A percentile compares a stretch with the other conserved stretches of the same genome.
Evolutionary conservation across 2,329 filamentous ascomycete genomes (phyloP).

Genomic region (Onygena corvina): DNA sequence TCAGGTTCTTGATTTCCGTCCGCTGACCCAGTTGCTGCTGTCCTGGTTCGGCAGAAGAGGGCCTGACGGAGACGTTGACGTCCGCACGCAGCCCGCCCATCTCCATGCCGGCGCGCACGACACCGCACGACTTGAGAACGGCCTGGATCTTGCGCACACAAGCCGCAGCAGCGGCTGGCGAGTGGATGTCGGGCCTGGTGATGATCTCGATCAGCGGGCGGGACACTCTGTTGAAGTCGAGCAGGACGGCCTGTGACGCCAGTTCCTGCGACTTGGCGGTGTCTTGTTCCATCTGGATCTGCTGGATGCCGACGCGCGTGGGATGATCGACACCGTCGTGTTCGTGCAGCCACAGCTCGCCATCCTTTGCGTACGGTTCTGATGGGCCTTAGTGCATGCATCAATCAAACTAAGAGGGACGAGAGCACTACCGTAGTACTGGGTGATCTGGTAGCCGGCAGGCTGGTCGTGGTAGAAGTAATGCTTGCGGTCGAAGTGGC

Average conservation of each 20-base stretch:
- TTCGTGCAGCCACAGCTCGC: conserved; percentile 55
- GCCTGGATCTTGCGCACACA: conserved; percentile 80
- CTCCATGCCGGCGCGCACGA: conserved; percentile 88
- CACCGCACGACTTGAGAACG: conserved; percentile 65
- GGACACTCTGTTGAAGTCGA: conserved; percentile 91
- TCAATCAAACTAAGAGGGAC: too few relatives aligned
- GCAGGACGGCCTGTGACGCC: conserved; percentile 57
- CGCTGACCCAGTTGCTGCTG: conserved; percentile 72
- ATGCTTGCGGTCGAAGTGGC: conserved; percentile 89
- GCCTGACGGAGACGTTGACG: conserved; percentile 90
- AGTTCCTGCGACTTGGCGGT: conserved; percentile 86
- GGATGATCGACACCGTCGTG: conserved; percentile 68
- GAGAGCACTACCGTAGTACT: conserved; percentile 57
- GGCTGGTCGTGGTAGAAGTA: conserved; percentile 99
- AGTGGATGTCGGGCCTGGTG: conserved; percentile 75
- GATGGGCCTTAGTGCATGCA: too few relatives aligned
- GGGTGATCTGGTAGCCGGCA: conserved; percentile 91
- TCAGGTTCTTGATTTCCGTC: conserved; percentile 95
- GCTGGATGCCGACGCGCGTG: conserved; percentile 72
- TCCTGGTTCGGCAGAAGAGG: too few relatives aligned
- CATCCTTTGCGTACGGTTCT: conserved; percentile 56
- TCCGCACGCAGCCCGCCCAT: conserved; percentile 80
- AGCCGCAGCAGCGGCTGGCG: conserved; percentile 74
- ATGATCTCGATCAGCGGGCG: conserved; percentile 92
- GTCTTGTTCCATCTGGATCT: conserved; percentile 95